phyloP scores from a whole-genome alignment of 2,329 filamentous ascomycete species.

The Coniochaeta ligniaria region DNA sequence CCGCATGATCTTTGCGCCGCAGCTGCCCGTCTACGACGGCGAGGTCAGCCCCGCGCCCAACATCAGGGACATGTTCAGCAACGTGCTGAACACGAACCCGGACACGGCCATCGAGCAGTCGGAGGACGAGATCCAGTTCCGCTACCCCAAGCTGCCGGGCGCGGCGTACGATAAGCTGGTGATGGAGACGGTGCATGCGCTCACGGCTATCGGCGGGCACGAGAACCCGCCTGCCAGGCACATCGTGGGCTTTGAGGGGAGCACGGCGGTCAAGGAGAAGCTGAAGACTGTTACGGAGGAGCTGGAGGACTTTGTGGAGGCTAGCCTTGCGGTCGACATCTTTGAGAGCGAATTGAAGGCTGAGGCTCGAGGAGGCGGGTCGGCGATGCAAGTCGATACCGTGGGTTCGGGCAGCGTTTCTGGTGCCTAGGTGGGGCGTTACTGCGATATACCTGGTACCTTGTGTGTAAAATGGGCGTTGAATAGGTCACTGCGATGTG shows the following conservation, averaged over 20 bases:
- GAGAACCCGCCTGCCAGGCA: constrained; percentile 92
- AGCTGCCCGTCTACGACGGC: constrained; percentile 57
- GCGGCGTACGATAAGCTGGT: constrained; percentile 67
- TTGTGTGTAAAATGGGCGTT: no score
- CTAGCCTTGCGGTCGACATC: constrained; percentile 79
- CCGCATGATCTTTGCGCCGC: constrained; percentile 75
- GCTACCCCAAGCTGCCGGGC: constrained; percentile 68
- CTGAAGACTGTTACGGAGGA: constrained; percentile 94
- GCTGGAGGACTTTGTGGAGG: constrained; percentile 90
- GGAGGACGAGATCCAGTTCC: constrained; percentile 44
- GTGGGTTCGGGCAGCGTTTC: background rate
- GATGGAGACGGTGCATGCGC: constrained; percentile 81
- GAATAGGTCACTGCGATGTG: background rate
- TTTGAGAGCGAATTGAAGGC: constrained; percentile 48
- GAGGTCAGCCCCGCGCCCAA: constrained; percentile 69
- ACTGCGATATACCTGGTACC: background rate
- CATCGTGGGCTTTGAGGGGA: constrained; percentile 87
- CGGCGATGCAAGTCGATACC: constrained; percentile 1
- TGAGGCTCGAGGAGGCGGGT: constrained; percentile 36
- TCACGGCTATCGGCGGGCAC: constrained; percentile 88
- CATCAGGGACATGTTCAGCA: constrained; percentile 74
- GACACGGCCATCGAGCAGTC: constrained; percentile 43
- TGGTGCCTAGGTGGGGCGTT: background rate
- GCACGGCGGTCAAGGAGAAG: constrained; percentile 87
- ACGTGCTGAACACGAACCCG: constrained; percentile 70